phyloP scores from a whole-genome alignment of 1,139 yeast genomes.

The Meyerozyma guilliermondii region DNA sequence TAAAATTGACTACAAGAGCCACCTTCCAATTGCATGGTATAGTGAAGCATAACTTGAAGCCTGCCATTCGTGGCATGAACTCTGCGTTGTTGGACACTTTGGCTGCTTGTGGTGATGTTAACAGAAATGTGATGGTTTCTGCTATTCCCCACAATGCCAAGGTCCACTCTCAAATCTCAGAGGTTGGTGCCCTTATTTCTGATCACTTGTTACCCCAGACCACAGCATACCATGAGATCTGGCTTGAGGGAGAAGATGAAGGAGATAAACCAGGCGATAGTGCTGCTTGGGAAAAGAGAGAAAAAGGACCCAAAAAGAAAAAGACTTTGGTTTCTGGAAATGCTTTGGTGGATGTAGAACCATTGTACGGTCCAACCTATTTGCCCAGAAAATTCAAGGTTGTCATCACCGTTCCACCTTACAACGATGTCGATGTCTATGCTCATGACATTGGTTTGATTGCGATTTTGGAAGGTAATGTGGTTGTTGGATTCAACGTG shows the following conservation, averaged over 20 bases:
- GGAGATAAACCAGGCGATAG: conserved; percentile 65
- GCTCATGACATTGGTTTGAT: conserved; percentile 93
- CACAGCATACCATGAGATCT: conserved; percentile 94
- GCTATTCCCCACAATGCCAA: conserved; percentile 84
- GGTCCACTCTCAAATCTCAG: conserved; percentile 71
- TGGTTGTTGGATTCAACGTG: conserved; percentile 74
- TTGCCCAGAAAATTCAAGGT: conserved; percentile 95
- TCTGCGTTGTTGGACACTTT: conserved; percentile 86
- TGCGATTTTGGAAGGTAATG: conserved; percentile 72
- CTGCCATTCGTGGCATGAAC: conserved; percentile 91
- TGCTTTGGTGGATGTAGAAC: conserved; percentile 81
- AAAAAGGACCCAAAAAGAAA: conserved; percentile 73
- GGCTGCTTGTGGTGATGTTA: conserved; percentile 98
- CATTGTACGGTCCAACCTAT: conserved; percentile 80
- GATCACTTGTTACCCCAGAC: conserved; percentile 85
- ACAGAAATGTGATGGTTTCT: conserved; percentile 89
- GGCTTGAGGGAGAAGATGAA: conserved; percentile 87
- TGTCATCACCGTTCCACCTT: conserved; percentile 94
- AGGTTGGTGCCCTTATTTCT: conserved; percentile 61
- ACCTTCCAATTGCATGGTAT: conserved; percentile 96
- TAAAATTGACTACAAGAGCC: conserved; percentile 94
- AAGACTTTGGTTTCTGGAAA: conserved; percentile 85
- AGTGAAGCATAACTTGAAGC: conserved; percentile 83
- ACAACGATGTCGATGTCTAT: conserved; percentile 93
- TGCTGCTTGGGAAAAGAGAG: conserved; percentile 67